Conservation (phyloP, 441 rosid genomes). For the Erysimum pusillum region DNA sequence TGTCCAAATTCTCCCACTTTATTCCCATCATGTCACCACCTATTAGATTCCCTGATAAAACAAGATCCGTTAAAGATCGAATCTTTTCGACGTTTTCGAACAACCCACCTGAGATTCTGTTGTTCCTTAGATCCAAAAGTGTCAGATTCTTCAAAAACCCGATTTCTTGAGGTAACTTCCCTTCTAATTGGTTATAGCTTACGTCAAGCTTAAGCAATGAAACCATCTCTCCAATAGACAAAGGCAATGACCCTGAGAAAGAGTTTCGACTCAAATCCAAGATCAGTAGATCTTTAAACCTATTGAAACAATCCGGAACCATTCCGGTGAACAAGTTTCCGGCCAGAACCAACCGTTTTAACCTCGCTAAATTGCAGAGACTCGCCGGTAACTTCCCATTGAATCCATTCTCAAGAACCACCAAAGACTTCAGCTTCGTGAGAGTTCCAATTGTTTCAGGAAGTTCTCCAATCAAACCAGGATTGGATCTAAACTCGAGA, state of each 20-base stretch:
- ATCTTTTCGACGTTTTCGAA: constrained; percentile 57
- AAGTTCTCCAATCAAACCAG: constrained; percentile 61
- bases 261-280: constrained; percentile 79
- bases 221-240: constrained; percentile 58
- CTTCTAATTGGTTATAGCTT: constrained; percentile 69
- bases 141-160: constrained; percentile 70
- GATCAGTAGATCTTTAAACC: constrained; percentile 67
- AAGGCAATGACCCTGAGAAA: constrained; percentile 71
- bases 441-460: constrained; percentile 51
- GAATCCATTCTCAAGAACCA: constrained; percentile 45
- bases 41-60: constrained; percentile 69
- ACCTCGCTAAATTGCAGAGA: constrained; percentile 36
- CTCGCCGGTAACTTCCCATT: constrained; percentile 27
- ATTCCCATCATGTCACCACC: constrained; percentile 57
- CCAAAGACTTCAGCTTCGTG: constrained; percentile 41
- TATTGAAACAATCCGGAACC: constrained; percentile 62
- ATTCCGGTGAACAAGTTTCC: constrained; percentile 66
- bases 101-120: constrained; percentile 72
- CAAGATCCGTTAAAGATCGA: constrained; percentile 70
- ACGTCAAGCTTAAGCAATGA: constrained; percentile 86
- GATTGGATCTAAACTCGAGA: constrained; percentile 81
- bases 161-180: constrained; percentile 60
- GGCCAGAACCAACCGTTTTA: constrained; percentile 58
- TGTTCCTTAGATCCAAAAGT: constrained; percentile 78
- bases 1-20: constrained; percentile 65